Conservation (phyloP, 2,329 filamentous ascomycete species). For the Claviceps purpurea region DNA sequence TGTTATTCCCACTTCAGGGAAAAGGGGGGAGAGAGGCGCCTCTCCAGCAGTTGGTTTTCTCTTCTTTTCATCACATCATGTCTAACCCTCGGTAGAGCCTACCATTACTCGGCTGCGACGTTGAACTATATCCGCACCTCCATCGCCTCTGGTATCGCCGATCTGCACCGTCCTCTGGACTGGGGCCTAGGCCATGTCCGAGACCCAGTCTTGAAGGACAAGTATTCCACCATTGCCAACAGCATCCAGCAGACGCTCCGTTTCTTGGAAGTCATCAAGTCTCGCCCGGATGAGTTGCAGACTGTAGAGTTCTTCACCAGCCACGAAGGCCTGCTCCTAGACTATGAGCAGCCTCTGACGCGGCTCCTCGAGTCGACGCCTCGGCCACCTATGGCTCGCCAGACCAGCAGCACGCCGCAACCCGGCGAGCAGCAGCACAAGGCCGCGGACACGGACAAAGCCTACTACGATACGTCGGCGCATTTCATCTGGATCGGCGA, state of each 20-base stretch:
- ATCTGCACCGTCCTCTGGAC: constrained; percentile 84
- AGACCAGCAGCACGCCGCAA: background rate
- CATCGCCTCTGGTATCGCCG: constrained; percentile 76
- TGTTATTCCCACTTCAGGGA: background rate
- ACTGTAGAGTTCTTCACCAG: constrained; percentile 93
- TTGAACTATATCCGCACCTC: constrained; percentile 85
- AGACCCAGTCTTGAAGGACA: constrained; percentile 67
- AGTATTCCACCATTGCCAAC: constrained; percentile 73
- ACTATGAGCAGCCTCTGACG: constrained; percentile 86
- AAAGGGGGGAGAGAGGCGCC: background rate
- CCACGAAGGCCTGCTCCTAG: constrained; percentile 84
- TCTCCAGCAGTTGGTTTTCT: background rate
- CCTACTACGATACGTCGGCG: constrained; percentile 86
- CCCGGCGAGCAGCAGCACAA: background rate
- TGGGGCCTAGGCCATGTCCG: constrained; percentile 89
- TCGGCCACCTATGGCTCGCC: constrained; percentile 7
- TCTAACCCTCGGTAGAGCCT: constrained; percentile 44
- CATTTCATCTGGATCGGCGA: constrained; percentile 99
- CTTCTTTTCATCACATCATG: background rate
- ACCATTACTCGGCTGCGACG: constrained; percentile 90
- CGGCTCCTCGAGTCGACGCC: constrained; percentile 55
- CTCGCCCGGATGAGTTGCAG: constrained; percentile 69
- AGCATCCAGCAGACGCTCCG: constrained; percentile 83
- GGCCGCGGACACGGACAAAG: constrained; percentile 26
- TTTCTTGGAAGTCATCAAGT: constrained; percentile 89